Base-by-base conservation (phyloP, 108 stramenopile species). In the Asterionellopsis glacialis region DNA sequence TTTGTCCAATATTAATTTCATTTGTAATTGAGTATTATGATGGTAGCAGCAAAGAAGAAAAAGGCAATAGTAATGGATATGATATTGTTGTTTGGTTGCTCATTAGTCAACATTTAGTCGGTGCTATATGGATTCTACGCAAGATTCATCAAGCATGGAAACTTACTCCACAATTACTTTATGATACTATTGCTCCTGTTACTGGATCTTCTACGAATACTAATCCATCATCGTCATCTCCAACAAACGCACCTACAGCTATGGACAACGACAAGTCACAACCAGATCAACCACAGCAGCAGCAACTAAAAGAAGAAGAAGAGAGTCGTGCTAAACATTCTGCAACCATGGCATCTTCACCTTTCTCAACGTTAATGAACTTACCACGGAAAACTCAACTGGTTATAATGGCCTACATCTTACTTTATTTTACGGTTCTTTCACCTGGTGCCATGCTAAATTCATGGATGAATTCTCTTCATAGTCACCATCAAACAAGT, bases 391-490 rank as follows among this genome's bases (percentile, higher is more conserved):
- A 21, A 47, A 21, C 45, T 21, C n/a, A 47, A 9, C n/a, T 47
- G 2, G 45, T 47, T 2, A 47, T 21, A 1, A 21, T 21, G 18
- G 16, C 45, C 9, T 47, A 19, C 9, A 21, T 47, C 2, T 47
- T 47, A 47, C 45, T 47, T 1, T 47, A 47, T 9, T 47, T 47
- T 21, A 47, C 45, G 4, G 45, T 47, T 21, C 19, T 47, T 16
- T 47, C 45, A 16, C 18, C 45, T 21, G 45, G 45, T 16, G 45
- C 45, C 9, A 21, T 47, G 18, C n/a, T 47, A 9, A 47, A 16
- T 19, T 16, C 45, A 47, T 47, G 45, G 45, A 16, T 47, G 18
- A 47, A 47, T 47, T 47, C 45, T 21, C n/a, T 21, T 16, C 45
- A 43, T 13, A 43, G n/a, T n/a, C n/a, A n/a, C n/a, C n/a, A 33